Base-by-base conservation (phyloP, 768 basidiomycete species). In the Tulasnella sp. region DNA sequence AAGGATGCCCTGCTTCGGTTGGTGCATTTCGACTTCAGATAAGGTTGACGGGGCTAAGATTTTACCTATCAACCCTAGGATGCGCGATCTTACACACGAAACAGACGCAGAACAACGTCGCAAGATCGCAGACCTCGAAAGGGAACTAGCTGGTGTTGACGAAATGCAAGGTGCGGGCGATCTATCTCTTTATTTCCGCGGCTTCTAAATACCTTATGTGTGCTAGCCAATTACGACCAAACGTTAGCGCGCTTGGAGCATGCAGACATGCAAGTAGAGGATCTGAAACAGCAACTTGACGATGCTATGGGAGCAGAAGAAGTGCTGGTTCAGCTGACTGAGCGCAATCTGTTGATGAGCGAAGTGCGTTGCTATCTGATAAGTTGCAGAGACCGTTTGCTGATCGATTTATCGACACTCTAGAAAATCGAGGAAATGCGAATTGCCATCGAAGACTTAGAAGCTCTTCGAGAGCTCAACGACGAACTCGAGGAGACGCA, bases 351-450 rank as follows among this genome's bases (percentile, higher is more conserved):
- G 25, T 88, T 91, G 83, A 88, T 98, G 67, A 91, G 93, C 77
- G 97, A 98, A 87, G 94, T 94, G 79, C 73, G 83, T 79, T 15
- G 14, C 40, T 58, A 31, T 45, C 12, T n/a, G 19, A n/a, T 58
- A 12, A n/a, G n/a, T 45, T 1, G 9, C 0, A 14, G 31, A 34
- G n/a, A 17, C 36, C 17, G 4, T 64, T 17, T 8, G 68, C 37
- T 70, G 31, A 49, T 17, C 77, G 78, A 76, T 69, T 19, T 5
- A 12, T 71, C 5, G 22, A 17, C 42, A 14, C 19, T 45, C 1
- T 80, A 96, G 93, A 96, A 96, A 89, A 95, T 98, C 79, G 97
- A 99, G 82, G 96, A 98, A 83, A 96, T 98, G 93, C 89, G 94
- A 15, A 91, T 94, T 74, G 93, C 93, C 0, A 94, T 99, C 74